These are phyloP conservation scores for Myrica gale DNA, from an alignment of 306 rosid species.

Conservation along the genomic window DNA sequence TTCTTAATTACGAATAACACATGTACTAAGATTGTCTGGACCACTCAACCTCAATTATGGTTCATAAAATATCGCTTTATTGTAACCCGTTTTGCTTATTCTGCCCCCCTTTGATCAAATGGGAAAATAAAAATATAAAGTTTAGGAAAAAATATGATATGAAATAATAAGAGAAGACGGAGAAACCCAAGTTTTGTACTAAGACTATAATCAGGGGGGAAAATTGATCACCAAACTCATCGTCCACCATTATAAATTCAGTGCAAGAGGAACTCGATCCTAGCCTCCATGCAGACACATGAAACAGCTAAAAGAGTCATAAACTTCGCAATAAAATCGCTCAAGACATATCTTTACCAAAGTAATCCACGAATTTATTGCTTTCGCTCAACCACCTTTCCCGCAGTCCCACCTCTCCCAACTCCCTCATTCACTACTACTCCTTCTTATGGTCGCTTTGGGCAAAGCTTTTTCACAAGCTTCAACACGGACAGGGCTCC, in stretches of 20 bases:
- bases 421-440: slow-evolving; percentile 6
- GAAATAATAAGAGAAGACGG: not conserved
- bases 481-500: not conserved
- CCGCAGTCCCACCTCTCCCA: not conserved
- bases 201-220: too few relatives aligned
- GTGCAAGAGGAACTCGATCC: not conserved
- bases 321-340: slow-evolving; percentile 29
- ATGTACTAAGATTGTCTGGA: not conserved
- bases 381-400: slow-evolving; percentile 48
- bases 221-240: slow-evolving; percentile 40
- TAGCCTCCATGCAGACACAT: slow-evolving; percentile 8
- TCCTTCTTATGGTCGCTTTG: slow-evolving; percentile 8
- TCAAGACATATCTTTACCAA: slow-evolving; percentile 8
- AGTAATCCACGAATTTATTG: slow-evolving; percentile 43
- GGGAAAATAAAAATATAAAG: not conserved
- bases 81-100: too few relatives aligned
- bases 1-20: too few relatives aligned
- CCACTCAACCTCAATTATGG: not conserved
- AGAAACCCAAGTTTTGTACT: too few relatives aligned
- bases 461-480: not conserved
- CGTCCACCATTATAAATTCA: slow-evolving; percentile 50
- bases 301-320: slow-evolving; percentile 15
- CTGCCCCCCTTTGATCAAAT: too few relatives aligned
- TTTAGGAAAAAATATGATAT: not conserved
- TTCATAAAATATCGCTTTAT: too few relatives aligned